These are phyloP conservation scores for Talaromyces sp. DNA, from an alignment of 2,329 filamentous ascomycete species.

Conservation along the genomic window DNA sequence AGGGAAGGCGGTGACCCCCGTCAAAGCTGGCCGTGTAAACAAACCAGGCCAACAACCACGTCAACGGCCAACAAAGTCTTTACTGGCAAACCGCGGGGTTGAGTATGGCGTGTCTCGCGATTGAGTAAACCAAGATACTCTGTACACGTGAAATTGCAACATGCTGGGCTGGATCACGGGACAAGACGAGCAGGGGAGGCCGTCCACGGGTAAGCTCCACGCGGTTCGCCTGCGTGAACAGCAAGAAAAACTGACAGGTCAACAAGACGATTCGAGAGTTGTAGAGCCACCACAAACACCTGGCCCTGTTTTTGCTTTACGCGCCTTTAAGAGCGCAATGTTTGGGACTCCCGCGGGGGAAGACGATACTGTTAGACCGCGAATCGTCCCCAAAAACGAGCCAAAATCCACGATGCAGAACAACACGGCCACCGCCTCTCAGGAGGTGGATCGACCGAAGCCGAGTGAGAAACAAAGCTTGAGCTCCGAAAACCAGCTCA, in stretches of 20 bases:
- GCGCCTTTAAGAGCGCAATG: conserved; percentile 60
- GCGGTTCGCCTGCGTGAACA: not conserved
- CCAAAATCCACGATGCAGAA: not conserved
- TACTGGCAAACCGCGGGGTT: conserved; percentile 1
- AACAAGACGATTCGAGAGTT: conserved; percentile 44
- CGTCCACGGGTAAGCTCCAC: conserved; percentile 21
- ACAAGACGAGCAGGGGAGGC: conserved; percentile 22
- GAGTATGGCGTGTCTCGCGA: not conserved
- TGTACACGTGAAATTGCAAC: conserved; percentile 7
- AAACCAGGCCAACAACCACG: conserved; percentile 24
- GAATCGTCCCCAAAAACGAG: not conserved
- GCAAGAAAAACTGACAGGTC: conserved; percentile 11
- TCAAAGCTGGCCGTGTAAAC: conserved; percentile 22
- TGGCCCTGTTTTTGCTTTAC: conserved; percentile 60
- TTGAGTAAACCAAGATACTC: not conserved
- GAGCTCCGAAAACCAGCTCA: conserved; percentile 23
- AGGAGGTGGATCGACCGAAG: conserved; percentile 14
- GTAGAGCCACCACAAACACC: conserved; percentile 58
- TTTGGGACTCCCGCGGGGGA: conserved; percentile 57
- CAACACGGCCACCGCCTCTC: not conserved
- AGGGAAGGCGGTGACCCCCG: conserved; percentile 11
- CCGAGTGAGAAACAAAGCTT: conserved; percentile 17
- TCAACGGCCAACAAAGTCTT: conserved; percentile 15
- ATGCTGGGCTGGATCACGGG: conserved; percentile 32
- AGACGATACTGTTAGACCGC: conserved; percentile 24